Evolutionary conservation across 2,329 filamentous ascomycete genomes (phyloP).

Genomic region (Trichoderma guizhouense): DNA sequence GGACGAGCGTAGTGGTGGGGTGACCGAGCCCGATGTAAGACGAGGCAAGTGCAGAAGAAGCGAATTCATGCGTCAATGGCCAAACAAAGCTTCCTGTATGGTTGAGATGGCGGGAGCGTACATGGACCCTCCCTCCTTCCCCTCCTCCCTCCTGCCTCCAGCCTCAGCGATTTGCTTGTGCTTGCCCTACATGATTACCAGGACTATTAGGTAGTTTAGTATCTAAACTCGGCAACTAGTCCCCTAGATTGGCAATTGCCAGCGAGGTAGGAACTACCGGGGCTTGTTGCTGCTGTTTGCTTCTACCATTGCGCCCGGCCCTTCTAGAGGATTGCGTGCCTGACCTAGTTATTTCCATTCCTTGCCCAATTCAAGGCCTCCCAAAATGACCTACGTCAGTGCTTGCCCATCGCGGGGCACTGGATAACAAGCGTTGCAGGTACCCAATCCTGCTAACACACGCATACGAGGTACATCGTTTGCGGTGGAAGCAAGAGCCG

Average conservation of each 20-base stretch:
- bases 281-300: neutral
- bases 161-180: neutral
- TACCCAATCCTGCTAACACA: neutral
- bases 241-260: neutral
- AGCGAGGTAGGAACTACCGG: neutral
- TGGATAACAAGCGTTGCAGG: neutral
- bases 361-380: neutral
- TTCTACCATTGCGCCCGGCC: neutral
- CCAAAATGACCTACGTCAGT: conserved; percentile 4
- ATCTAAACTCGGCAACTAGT: neutral
- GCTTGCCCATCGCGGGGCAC: neutral
- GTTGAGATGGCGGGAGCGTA: neutral
- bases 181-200: neutral
- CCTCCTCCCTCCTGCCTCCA: neutral
- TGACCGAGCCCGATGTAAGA: conserved; percentile 7
- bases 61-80: neutral
- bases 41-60: neutral
- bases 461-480: neutral
- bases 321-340: neutral
- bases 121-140: neutral
- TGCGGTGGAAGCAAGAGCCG: neutral
- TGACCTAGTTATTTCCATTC: neutral
- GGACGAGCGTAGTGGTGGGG: conserved; percentile 8
- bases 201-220: too few species aligned
- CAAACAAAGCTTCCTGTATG: neutral